These are phyloP conservation scores for Candolleomyces aberdarensis DNA, from an alignment of 768 basidiomycete species.

Conservation along the genomic window DNA sequence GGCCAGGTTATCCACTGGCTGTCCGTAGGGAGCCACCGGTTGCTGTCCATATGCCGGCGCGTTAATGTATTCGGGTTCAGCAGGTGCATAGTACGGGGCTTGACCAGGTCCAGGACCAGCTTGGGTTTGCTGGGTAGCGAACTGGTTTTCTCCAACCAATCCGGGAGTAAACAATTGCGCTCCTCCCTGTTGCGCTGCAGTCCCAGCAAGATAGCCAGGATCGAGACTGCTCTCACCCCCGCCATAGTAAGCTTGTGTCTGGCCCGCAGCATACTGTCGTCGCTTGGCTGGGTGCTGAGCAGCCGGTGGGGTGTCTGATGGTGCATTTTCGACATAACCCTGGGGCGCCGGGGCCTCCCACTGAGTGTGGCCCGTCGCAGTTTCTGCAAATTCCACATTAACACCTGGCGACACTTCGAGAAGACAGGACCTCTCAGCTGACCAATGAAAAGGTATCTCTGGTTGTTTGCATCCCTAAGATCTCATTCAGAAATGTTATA, in stretches of 20 bases:
- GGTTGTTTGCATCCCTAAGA: constrained; percentile 72
- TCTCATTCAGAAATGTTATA: constrained; percentile 13
- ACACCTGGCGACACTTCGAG: constrained; percentile 11
- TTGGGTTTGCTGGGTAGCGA: constrained; percentile 58
- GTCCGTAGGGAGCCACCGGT: constrained; percentile 34
- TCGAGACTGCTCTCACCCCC: constrained; percentile 41
- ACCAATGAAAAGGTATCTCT: constrained; percentile 90
- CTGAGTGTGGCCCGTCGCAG: constrained; percentile 76
- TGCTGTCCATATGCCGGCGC: constrained; percentile 37
- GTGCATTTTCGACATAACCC: constrained; percentile 34
- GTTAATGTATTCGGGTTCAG: constrained; percentile 46
- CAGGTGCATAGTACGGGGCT: constrained; percentile 39
- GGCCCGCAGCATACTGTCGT: constrained; percentile 92
- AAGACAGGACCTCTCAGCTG: constrained; percentile 23
- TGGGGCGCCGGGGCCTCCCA: constrained; percentile 71
- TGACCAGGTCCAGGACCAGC: constrained; percentile 26
- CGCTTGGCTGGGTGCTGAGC: constrained; percentile 57
- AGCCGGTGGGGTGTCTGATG: constrained; percentile 46
- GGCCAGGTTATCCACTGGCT: constrained; percentile 62
- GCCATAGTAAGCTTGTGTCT: constrained; percentile 87
- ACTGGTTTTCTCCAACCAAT: constrained; percentile 65
- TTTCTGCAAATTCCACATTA: constrained; percentile 52
- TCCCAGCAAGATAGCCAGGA: constrained; percentile 38
- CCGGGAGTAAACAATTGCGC: constrained; percentile 86
- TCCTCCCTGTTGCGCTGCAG: constrained; percentile 34